These are phyloP conservation scores for Rosa multiflora DNA, from an alignment of 306 rosid species.

Conservation along the genomic window DNA sequence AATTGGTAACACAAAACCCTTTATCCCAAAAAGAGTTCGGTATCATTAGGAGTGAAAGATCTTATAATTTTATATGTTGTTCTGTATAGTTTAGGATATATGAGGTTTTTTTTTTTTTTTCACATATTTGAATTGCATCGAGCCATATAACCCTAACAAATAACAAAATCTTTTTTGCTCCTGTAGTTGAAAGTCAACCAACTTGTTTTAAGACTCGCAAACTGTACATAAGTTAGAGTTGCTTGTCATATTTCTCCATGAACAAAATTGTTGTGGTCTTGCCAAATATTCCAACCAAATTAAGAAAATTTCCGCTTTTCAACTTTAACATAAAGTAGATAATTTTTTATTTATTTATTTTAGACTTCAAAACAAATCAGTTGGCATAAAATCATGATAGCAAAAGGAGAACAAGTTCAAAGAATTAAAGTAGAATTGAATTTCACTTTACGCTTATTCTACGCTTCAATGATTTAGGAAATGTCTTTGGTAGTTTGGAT, in stretches of 20 bases:
- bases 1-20: too few species aligned
- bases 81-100: too few species aligned
- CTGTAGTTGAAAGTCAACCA: too few species aligned
- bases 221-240: too few species aligned
- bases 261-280: background rate
- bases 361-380: background rate
- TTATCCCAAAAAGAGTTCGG: too few species aligned
- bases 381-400: slow-evolving; percentile 6
- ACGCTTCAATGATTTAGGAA: background rate
- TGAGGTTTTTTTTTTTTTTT: too few species aligned
- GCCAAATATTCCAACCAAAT: background rate
- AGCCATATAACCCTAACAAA: too few species aligned
- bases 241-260: background rate
- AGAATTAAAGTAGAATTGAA: slow-evolving; percentile 2
- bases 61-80: too few species aligned
- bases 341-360: background rate
- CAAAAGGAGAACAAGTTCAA: slow-evolving; percentile 6
- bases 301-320: background rate
- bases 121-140: too few species aligned
- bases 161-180: too few species aligned
- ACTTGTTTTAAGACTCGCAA: too few species aligned
- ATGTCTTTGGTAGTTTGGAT: background rate
- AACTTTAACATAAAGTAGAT: background rate
- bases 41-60: too few species aligned
- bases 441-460: background rate